Evolutionary conservation across 805 yeast genomes (phyloP).

Genomic region (Pachysolen tannophilus): DNA sequence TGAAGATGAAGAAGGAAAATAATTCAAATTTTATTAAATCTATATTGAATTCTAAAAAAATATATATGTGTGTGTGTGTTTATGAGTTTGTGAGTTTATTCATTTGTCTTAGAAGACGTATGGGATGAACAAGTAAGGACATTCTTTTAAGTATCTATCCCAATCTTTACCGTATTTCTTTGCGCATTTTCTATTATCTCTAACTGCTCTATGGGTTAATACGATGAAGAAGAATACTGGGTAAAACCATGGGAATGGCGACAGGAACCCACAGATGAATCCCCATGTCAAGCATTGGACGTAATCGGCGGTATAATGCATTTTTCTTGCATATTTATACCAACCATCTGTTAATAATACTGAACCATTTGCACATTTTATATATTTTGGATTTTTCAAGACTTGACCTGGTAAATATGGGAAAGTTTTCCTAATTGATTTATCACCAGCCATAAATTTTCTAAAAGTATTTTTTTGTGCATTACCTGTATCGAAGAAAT

Average conservation of each 20-base stretch:
- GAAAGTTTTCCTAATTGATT: constrained; percentile 72
- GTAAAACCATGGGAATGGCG: constrained; percentile 95
- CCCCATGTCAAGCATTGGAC: constrained; percentile 89
- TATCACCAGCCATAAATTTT: constrained; percentile 74
- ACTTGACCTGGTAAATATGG: constrained; percentile 87
- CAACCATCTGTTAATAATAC: constrained; percentile 87
- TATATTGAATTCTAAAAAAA: too few species aligned
- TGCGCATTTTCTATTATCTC: constrained; percentile 82
- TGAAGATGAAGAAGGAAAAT: too few species aligned
- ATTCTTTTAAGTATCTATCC: constrained; percentile 75
- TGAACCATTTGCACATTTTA: constrained; percentile 80
- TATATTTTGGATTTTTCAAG: constrained; percentile 75
- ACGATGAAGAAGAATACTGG: constrained; percentile 86
- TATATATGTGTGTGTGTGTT: too few species aligned
- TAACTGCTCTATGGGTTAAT: constrained; percentile 77
- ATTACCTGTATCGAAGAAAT: constrained; percentile 90
- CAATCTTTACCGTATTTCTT: constrained; percentile 92
- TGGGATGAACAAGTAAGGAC: constrained; percentile 92
- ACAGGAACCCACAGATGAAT: constrained; percentile 75
- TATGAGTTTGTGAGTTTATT: too few species aligned
- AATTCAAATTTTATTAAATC: too few species aligned
- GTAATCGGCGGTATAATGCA: constrained; percentile 93
- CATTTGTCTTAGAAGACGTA: constrained; percentile 60
- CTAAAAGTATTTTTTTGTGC: constrained; percentile 94
- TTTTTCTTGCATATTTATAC: constrained; percentile 89